phyloP scores from a whole-genome alignment of 768 basidiomycete genomes.

The Auricularia sp. region DNA sequence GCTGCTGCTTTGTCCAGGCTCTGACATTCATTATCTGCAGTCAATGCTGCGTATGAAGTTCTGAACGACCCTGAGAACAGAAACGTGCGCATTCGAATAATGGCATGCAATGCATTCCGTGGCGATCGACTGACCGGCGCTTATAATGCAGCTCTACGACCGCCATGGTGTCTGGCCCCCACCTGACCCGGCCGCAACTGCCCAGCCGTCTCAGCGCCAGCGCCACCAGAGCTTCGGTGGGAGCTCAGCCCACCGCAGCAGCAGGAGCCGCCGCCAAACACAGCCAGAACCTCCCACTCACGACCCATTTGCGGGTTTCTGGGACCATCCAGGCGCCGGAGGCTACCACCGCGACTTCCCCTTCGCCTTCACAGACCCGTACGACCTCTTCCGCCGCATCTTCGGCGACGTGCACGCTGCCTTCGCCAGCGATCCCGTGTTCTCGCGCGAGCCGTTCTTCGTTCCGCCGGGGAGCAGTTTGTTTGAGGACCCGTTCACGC shows the following conservation, averaged over 20 bases:
- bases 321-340: constrained; percentile 22
- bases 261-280: neutral
- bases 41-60: constrained; percentile 14
- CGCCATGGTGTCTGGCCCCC: constrained; percentile 67
- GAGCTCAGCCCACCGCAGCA: constrained; percentile 12
- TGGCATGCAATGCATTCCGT: constrained; percentile 37
- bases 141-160: constrained; percentile 46
- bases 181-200: constrained; percentile 20
- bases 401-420: constrained; percentile 40
- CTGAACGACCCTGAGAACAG: neutral
- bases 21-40: neutral
- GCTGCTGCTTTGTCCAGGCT: constrained; percentile 1
- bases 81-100: constrained; percentile 10
- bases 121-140: constrained; percentile 12
- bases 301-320: constrained; percentile 20
- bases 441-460: constrained; percentile 2
- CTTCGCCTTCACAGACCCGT: constrained; percentile 56
- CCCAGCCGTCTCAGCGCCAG: constrained; percentile 1
- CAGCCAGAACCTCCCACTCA: neutral
- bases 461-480: neutral
- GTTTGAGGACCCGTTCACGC: neutral
- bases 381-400: constrained; percentile 60
- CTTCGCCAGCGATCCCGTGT: constrained; percentile 5
- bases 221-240: neutral
- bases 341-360: neutral